These are phyloP conservation scores for Moricandia moricandioides DNA, from an alignment of 345 rosid species.

Conservation along the genomic window DNA sequence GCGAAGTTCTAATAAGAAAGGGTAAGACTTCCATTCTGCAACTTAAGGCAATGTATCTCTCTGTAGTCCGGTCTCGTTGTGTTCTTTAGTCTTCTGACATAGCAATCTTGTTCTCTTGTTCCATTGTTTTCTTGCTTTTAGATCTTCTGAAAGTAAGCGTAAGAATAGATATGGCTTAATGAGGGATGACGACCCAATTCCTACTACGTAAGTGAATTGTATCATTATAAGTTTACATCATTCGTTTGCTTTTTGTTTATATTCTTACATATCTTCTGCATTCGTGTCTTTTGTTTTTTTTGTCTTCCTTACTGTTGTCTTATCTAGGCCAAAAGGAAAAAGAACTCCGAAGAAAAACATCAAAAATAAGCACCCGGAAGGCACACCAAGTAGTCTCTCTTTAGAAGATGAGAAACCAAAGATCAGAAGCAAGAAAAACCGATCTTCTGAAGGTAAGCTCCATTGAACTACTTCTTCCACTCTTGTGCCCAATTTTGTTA, in stretches of 20 bases:
- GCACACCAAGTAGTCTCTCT: constrained; percentile 36
- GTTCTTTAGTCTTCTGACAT: constrained; percentile 4
- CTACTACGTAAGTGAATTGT: constrained; percentile 54
- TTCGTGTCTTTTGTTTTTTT: constrained; percentile 12
- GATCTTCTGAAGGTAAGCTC: constrained; percentile 38
- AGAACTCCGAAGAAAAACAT: constrained; percentile 78
- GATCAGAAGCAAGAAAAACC: constrained; percentile 47
- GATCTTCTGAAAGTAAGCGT: constrained; percentile 53
- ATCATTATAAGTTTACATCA: constrained; percentile 3
- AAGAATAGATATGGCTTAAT: constrained; percentile 39
- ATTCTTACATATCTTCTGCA: neutral
- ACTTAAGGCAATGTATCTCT: neutral
- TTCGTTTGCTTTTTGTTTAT: neutral
- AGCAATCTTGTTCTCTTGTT: neutral
- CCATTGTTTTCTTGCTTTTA: constrained; percentile 33
- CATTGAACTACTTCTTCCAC: constrained; percentile 34
- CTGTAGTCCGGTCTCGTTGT: constrained; percentile 1
- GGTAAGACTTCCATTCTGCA: constrained; percentile 39
- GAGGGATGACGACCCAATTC: constrained; percentile 43
- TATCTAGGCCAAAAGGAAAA: constrained; percentile 63
- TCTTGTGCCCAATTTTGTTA: neutral
- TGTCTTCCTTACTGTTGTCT: neutral
- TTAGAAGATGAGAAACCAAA: constrained; percentile 43
- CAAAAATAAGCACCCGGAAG: constrained; percentile 36
- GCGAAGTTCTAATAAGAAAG: constrained; percentile 41